Evolutionary conservation across 176 grass and related monocot species (phyloP), one percentile per base, ranked within the genome.

Genomic region (Eleusine indica): DNA sequence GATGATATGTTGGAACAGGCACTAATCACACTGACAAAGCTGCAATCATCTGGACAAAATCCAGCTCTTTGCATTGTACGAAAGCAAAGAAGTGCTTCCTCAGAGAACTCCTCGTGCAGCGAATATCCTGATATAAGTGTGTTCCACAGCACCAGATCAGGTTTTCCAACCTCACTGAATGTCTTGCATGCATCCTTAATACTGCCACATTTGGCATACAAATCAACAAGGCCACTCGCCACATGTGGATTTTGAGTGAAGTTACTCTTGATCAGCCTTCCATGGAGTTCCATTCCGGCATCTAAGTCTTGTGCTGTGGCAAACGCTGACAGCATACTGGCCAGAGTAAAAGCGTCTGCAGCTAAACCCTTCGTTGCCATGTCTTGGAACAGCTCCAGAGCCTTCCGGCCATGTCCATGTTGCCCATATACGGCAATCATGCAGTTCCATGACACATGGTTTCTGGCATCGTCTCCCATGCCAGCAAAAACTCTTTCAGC

Each of bases 141-240:
- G 72, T 89, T 89, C 78, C 87, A 89, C 19, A 85, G 54, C n/a
- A 89, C 83, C 83, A 89, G 80, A 57, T 89, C 87, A 54, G 77
- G 78, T 43, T 82, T 44, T 17, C 38, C 44, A 49, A 89, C 77
- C 66, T 85, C 87, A 14, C 80, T 66, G 12, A 89, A 89, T 47
- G 70, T 72, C 66, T 77, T 89, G 35, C 54, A 19, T 3, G 87
- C 83, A 28, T 89, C 87, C 40, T 53, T 52, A 54, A 89, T 77
- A 54, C 53, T 41, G 12, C 56, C 73, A 25, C 77, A 84, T 37
- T 89, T 89, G 0, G 83, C 79, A 61, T 89, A 89, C 66, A 89
- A 38, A 82, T 89, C 87, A 10, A 89, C 62, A 22, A 85, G 72
- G 68, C 87, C 83, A 44, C 87, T 85, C 9, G 52, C 87, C 1